A percentile compares a stretch with the other conserved stretches of the same genome.
Conservation (phyloP, 176 grass and related monocot genomes). For the Puccinellia tenuiflora region DNA sequence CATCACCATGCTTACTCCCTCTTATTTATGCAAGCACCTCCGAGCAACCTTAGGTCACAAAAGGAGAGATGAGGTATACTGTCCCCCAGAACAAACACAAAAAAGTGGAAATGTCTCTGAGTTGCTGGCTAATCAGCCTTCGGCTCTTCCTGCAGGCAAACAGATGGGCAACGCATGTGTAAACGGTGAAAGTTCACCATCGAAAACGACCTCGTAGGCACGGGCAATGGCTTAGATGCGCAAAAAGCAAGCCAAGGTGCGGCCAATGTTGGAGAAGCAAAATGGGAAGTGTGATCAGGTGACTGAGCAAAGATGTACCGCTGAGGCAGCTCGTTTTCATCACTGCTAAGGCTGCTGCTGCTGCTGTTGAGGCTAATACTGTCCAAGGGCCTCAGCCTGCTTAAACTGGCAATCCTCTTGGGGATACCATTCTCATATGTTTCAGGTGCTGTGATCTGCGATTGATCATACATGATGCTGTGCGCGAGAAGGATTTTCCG, state of each 20-base stretch:
- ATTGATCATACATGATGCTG: conserved; percentile 32
- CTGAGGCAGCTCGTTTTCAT: conserved; percentile 4
- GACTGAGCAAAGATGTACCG: neutral
- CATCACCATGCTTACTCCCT: neutral
- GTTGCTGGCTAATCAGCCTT: conserved; percentile 4
- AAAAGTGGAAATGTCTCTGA: neutral
- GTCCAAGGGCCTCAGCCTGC: neutral
- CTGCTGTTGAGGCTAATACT: conserved; percentile 25
- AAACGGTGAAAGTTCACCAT: conserved; percentile 19
- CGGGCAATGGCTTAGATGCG: neutral
- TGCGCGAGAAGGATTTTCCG: conserved; percentile 54
- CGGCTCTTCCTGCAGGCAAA: neutral
- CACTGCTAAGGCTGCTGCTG: conserved; percentile 25
- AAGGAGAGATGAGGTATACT: neutral
- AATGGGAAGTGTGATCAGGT: neutral
- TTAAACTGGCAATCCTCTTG: conserved; percentile 28
- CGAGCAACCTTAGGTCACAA: conserved; percentile 1
- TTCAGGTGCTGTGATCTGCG: neutral
- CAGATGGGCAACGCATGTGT: neutral
- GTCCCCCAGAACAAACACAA: neutral
- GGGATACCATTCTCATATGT: neutral
- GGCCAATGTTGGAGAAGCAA: neutral
- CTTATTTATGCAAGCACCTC: conserved; percentile 12
- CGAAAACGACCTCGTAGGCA: neutral
- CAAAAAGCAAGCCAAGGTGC: neutral